A percentile compares a stretch with the other conserved stretches of the same genome.
Evolutionary conservation across 108 stramenopile genomes (phyloP).

Genomic region (Skeletonema menzelii): DNA sequence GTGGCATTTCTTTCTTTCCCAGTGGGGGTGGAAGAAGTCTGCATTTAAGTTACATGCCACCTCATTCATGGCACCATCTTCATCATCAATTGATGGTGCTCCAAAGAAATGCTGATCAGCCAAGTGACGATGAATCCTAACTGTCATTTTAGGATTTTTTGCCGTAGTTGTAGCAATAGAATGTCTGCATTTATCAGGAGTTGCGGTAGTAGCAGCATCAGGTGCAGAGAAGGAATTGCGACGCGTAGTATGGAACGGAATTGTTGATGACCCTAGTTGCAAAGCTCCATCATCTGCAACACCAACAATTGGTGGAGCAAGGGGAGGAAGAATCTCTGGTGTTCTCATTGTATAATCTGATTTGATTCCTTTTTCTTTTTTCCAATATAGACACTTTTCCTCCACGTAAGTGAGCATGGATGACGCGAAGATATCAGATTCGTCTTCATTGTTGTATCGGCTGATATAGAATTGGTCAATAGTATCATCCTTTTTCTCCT

Average conservation of each 20-base stretch:
- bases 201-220: not conserved
- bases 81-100: conserved; percentile 49
- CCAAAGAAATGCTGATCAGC: conserved; percentile 74
- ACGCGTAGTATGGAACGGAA: not conserved
- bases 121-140: conserved; percentile 75
- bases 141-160: conserved; percentile 43
- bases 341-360: not conserved
- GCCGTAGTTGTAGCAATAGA: not conserved
- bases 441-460: conserved; percentile 4
- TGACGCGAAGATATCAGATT: not conserved
- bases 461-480: conserved; percentile 22
- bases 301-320: not conserved
- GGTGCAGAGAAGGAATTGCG: not conserved
- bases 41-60: conserved; percentile 59
- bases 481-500: not conserved
- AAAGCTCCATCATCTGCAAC: not conserved
- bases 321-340: not conserved
- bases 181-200: not conserved
- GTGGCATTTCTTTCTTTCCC: conserved; percentile 1
- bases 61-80: conserved; percentile 52
- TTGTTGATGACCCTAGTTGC: not conserved
- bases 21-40: conserved; percentile 80
- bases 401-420: conserved; percentile 64
- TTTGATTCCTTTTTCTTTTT: conserved; percentile 16
- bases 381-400: conserved; percentile 64